phyloP scores from a whole-genome alignment of 2,329 filamentous ascomycete species.

The Penicillium vulpinum region DNA sequence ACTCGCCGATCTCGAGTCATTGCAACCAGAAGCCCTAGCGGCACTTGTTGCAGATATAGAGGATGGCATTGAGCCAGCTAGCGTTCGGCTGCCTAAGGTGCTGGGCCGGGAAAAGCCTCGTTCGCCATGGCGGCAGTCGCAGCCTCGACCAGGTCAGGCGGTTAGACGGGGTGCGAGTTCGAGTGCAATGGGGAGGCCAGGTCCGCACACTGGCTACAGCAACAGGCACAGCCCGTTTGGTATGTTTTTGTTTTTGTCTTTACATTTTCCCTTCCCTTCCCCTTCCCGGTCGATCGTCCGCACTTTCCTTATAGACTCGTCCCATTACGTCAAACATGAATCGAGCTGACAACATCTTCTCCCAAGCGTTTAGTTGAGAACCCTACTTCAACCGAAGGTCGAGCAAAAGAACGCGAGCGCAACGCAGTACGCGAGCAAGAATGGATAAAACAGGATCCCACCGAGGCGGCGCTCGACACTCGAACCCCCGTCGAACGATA shows the following conservation, averaged over 20 bases:
- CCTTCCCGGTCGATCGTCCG: conserved; percentile 45
- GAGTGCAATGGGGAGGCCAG: conserved; percentile 27
- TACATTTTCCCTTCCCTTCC: conserved; percentile 12
- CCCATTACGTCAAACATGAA: background rate
- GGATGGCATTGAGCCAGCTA: conserved; percentile 43
- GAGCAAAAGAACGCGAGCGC: conserved; percentile 34
- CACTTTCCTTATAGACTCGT: background rate
- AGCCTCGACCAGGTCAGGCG: conserved; percentile 20
- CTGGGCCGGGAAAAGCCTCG: conserved; percentile 41
- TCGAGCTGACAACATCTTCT: conserved; percentile 59
- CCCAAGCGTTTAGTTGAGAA: conserved; percentile 63
- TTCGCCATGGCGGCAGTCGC: conserved; percentile 27
- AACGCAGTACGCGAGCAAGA: conserved; percentile 28
- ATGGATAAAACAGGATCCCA: conserved; percentile 24
- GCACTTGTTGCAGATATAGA: conserved; percentile 43
- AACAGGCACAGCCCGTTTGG: conserved; percentile 32
- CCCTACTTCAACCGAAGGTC: conserved; percentile 39
- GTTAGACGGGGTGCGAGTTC: conserved; percentile 11
- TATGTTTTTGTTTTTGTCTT: conserved; percentile 23
- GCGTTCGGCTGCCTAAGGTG: conserved; percentile 43
- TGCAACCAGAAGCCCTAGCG: conserved; percentile 16
- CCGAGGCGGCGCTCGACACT: conserved; percentile 39
- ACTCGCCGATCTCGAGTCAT: conserved; percentile 17
- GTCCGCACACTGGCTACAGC: conserved; percentile 28
- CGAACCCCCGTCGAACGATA: conserved; percentile 74